These are phyloP conservation scores for Candida ponderosae DNA, from an alignment of 805 yeast species.

Conservation along the genomic window DNA sequence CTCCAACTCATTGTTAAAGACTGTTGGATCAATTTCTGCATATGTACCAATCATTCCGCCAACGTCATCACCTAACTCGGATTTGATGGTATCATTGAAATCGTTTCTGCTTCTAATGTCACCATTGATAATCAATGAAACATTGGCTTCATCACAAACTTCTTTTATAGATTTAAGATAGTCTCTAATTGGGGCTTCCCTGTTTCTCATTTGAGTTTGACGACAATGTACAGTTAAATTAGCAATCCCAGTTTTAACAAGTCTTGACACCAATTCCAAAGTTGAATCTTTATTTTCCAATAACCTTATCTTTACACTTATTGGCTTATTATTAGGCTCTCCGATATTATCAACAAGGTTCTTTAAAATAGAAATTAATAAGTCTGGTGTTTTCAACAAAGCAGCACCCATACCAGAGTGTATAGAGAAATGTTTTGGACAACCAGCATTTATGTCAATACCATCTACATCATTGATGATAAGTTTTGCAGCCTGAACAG, in stretches of 20 bases:
- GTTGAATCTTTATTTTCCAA: slow-evolving; percentile 59
- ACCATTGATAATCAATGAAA: slow-evolving; percentile 80
- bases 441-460: slow-evolving; percentile 91
- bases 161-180: slow-evolving; percentile 55
- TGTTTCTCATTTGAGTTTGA: slow-evolving; percentile 78
- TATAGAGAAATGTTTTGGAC: slow-evolving; percentile 92
- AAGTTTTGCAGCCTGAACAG: slow-evolving; percentile 78
- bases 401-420: slow-evolving; percentile 99
- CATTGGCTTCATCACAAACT: slow-evolving; percentile 52
- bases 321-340: slow-evolving; percentile 63
- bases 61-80: slow-evolving; percentile 45
- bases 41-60: slow-evolving; percentile 93
- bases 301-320: slow-evolving; percentile 84
- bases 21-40: slow-evolving; percentile 83
- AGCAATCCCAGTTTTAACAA: slow-evolving; percentile 72
- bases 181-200: slow-evolving; percentile 73
- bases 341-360: slow-evolving; percentile 78
- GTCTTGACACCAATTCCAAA: slow-evolving; percentile 43
- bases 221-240: slow-evolving; percentile 91
- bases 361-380: slow-evolving; percentile 58
- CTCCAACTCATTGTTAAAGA: slow-evolving; percentile 36
- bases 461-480: slow-evolving; percentile 87
- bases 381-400: slow-evolving; percentile 71
- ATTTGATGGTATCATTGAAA: slow-evolving; percentile 36
- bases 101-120: slow-evolving; percentile 52